A percentile compares a stretch with the other conserved stretches of the same genome.
These are phyloP conservation scores for Talaromyces liani DNA, from an alignment of 495 filamentous ascomycete species.

Conservation along the genomic window DNA sequence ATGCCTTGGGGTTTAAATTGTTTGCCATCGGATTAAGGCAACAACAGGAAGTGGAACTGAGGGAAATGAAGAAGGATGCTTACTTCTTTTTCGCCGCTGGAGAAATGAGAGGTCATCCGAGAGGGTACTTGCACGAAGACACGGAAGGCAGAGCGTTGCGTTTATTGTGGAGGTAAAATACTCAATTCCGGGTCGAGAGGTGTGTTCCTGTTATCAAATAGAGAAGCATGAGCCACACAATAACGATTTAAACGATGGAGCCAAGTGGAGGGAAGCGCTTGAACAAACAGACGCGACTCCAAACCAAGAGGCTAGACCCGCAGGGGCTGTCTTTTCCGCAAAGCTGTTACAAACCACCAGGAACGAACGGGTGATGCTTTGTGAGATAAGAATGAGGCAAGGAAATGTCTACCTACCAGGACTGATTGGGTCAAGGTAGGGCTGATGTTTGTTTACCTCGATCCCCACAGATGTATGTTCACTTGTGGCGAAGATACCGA, in stretches of 20 bases:
- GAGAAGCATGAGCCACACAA: neutral
- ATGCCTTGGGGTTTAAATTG: neutral
- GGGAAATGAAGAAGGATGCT: neutral
- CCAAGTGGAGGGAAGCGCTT: neutral
- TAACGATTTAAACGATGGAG: neutral
- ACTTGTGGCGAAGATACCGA: neutral
- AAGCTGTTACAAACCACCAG: neutral
- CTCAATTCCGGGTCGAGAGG: neutral
- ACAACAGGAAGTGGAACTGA: conserved; percentile 1
- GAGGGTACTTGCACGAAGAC: neutral
- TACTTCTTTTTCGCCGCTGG: neutral
- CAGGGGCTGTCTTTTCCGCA: neutral
- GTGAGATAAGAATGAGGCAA: conserved; percentile 1
- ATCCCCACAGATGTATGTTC: neutral
- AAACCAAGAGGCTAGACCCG: neutral
- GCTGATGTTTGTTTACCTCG: neutral
- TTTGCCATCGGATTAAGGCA: neutral
- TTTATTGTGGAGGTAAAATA: neutral
- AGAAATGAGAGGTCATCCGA: neutral
- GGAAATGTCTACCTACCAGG: neutral
- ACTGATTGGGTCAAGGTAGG: conserved; percentile 1
- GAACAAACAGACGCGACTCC: neutral
- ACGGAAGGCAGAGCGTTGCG: neutral
- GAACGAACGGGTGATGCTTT: neutral
- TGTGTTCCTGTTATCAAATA: neutral